Conservation (phyloP, 108 stramenopile species). For the Skeletonema potamos region DNA sequence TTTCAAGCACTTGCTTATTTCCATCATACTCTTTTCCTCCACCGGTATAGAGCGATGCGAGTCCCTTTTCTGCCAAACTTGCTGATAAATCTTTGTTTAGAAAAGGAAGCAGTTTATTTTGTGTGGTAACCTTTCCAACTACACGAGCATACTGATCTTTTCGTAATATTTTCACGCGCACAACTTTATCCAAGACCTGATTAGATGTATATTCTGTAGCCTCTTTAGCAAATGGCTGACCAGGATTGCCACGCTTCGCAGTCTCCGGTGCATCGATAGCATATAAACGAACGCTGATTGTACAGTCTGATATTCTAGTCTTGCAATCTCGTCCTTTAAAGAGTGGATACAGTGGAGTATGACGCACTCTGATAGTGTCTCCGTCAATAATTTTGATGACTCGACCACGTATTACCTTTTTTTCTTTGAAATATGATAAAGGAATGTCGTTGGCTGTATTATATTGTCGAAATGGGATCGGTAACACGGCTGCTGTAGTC, state of each 20-base stretch:
- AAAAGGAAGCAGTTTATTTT: conserved; percentile 16
- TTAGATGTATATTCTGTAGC: conserved; percentile 49
- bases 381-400: conserved; percentile 70
- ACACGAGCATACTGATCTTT: conserved; percentile 66
- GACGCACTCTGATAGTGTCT: conserved; percentile 58
- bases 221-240: conserved; percentile 54
- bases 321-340: conserved; percentile 4
- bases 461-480: conserved; percentile 31
- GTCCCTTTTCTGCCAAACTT: conserved; percentile 43
- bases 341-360: conserved; percentile 20
- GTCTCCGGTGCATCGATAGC: conserved; percentile 71
- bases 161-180: conserved; percentile 50
- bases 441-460: conserved; percentile 67
- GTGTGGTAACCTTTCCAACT: conserved; percentile 42
- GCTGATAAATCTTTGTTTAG: conserved; percentile 37
- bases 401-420: conserved; percentile 39
- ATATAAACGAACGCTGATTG: conserved; percentile 58
- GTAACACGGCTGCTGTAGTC: conserved; percentile 9
- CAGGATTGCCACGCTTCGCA: conserved; percentile 45
- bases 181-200: conserved; percentile 40
- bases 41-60: conserved; percentile 65
- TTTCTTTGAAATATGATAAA: conserved; percentile 18
- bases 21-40: conserved; percentile 70
- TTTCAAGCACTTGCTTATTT: conserved; percentile 28
- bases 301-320: conserved; percentile 36